Conservation (phyloP, 1,139 yeast genomes). For the Zygoascus sp. region DNA sequence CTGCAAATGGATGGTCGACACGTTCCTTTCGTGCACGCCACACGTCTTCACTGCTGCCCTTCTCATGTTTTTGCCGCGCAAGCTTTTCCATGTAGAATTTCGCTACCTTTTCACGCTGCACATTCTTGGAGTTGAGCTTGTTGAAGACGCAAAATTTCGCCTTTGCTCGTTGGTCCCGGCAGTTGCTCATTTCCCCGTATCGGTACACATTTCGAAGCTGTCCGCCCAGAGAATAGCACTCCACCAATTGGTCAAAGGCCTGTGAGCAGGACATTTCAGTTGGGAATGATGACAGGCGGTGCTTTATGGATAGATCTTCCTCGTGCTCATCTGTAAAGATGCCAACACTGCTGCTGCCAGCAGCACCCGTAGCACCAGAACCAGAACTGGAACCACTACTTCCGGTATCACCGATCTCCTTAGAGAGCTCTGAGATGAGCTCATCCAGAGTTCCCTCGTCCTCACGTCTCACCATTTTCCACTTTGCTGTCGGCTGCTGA, state of each 20-base stretch:
- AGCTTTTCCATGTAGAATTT: conserved; percentile 63
- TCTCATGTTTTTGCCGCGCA: conserved; percentile 58
- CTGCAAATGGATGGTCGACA: conserved; percentile 34
- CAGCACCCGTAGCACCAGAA: no score
- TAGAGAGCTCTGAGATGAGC: conserved; percentile 11
- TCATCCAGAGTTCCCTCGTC: conserved; percentile 12
- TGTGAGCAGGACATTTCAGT: conserved; percentile 61
- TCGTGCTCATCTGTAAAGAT: background rate
- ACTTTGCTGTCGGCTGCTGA: background rate
- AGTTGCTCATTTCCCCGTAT: conserved; percentile 69
- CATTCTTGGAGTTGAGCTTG: conserved; percentile 47
- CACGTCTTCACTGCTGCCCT: conserved; percentile 62
- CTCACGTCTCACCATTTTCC: conserved; percentile 6
- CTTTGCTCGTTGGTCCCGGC: conserved; percentile 66
- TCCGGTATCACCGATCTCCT: conserved; percentile 11
- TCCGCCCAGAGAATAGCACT: conserved; percentile 87
- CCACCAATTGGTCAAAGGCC: conserved; percentile 80
- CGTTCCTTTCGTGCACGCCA: conserved; percentile 58
- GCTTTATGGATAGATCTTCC: background rate
- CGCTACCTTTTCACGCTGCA: conserved; percentile 50
- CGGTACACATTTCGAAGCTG: conserved; percentile 78
- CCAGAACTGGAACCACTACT: no score
- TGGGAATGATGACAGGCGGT: conserved; percentile 27
- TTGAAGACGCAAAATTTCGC: conserved; percentile 75
- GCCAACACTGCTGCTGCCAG: background rate